These are phyloP conservation scores for Mucor circinelloides DNA, from an alignment of 371 early-diverging fungal species.

Conservation along the genomic window DNA sequence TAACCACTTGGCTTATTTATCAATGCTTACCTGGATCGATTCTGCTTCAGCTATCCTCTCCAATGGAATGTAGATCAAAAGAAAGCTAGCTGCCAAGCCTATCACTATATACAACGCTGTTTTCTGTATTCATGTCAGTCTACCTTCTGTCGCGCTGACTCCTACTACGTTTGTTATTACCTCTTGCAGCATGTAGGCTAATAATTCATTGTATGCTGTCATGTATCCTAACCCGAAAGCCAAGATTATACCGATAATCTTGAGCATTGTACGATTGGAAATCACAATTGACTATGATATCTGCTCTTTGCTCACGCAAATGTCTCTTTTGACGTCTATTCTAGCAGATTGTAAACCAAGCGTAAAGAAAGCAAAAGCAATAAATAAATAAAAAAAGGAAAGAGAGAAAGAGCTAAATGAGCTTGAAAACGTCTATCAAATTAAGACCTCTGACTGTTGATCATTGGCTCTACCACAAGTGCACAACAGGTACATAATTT, in stretches of 20 bases:
- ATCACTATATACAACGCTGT: conserved; percentile 9
- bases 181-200: conserved; percentile 24
- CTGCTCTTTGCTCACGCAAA: neutral
- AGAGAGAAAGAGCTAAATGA: no score
- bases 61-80: conserved; percentile 26
- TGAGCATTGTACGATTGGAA: conserved; percentile 1
- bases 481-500: no score
- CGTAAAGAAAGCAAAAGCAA: no score
- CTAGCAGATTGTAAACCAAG: neutral
- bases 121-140: conserved; percentile 6
- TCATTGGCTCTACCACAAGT: no score
- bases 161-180: neutral
- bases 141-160: neutral
- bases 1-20: neutral
- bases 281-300: neutral
- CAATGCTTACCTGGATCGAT: conserved; percentile 18
- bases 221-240: conserved; percentile 38
- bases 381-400: no score
- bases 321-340: neutral
- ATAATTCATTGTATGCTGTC: conserved; percentile 22
- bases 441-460: no score
- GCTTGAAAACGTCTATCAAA: no score
- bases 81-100: conserved; percentile 13
- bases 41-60: conserved; percentile 29
- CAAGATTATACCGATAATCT: conserved; percentile 9